phyloP scores from a whole-genome alignment of 805 yeast species.

The Lipomyces oligophaga region DNA sequence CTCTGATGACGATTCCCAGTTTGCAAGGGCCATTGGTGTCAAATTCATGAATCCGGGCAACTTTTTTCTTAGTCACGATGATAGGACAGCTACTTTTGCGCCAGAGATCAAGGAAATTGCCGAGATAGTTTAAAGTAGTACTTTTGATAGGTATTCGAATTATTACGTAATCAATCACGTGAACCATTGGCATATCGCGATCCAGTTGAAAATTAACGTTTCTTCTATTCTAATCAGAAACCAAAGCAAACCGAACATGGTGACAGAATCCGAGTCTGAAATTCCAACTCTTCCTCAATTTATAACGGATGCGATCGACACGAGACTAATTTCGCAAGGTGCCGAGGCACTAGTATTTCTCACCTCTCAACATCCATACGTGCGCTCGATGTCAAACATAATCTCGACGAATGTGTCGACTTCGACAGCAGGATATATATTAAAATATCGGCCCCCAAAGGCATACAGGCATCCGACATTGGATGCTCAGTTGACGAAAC shows the following conservation, averaged over 20 bases:
- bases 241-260: too few species aligned
- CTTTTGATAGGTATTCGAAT: too few species aligned
- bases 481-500: constrained; percentile 71
- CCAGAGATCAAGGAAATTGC: too few species aligned
- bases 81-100: too few species aligned
- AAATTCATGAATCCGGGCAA: constrained; percentile 71
- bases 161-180: too few species aligned
- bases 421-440: constrained; percentile 37
- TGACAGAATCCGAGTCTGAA: too few species aligned
- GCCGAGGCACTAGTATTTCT: constrained; percentile 30
- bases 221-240: too few species aligned
- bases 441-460: constrained; percentile 85
- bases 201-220: too few species aligned
- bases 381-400: constrained; percentile 8
- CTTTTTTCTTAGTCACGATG: too few species aligned
- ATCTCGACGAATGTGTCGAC: not conserved
- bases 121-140: too few species aligned
- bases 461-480: constrained; percentile 84
- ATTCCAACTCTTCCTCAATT: constrained; percentile 8
- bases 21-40: constrained; percentile 59
- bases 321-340: constrained; percentile 29
- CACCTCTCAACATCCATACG: constrained; percentile 23
- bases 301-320: constrained; percentile 9
- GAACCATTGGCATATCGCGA: too few species aligned
- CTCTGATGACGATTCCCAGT: constrained; percentile 70